Evolutionary conservation across 164 flowering plant species (phyloP), one percentile per base, ranked within the genome.

Genomic region (Chimonanthus praecox): DNA sequence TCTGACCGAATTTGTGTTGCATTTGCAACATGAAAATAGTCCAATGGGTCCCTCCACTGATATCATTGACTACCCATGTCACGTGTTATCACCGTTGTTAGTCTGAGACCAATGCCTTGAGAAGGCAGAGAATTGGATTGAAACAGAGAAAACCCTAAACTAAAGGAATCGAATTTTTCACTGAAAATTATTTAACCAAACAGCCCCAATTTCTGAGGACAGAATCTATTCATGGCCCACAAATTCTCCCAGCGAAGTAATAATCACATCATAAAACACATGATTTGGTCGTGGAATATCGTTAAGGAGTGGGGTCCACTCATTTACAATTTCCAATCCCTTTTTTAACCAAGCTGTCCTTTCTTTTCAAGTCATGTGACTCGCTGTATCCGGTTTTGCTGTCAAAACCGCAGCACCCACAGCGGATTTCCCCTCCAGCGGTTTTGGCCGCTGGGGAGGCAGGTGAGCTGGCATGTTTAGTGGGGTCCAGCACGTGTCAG

Each of bases 391-490:
- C 3, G 49, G 4, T 2, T 5, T 15, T 13, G 68, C 5, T 44
- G 46, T 13, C 49, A 16, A 68, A 68, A 68, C 70, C 70, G 70
- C 70, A 16, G 70, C 54, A 47, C 11, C 50, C 47, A 47, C 46
- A 68, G 51, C 70, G 70, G 70, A 47, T 68, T 68, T 68, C 6
- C 16, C 5, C 18, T 49, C 33, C 33, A 7, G 70, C 20, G 70
- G 70, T 68, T 68, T 66, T 49, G 3, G 65, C 65, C 33, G 1
- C 33, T 33, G 33, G 33, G 49, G 47, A 45, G 47, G 46, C 45
- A 16, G 43, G 10, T 68, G 21, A 7, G 21, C 70, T 6, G 48
- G 49, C 45, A 47, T 48, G 21, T 9, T 10, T 21, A 16, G 2
- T n/a, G 70, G 70, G 70, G 20, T 4, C 70, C 70, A 8, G 13